Evolutionary conservation across 1,139 yeast genomes (phyloP), one percentile per base, ranked within the genome.

Genomic region (Candida sojae): DNA sequence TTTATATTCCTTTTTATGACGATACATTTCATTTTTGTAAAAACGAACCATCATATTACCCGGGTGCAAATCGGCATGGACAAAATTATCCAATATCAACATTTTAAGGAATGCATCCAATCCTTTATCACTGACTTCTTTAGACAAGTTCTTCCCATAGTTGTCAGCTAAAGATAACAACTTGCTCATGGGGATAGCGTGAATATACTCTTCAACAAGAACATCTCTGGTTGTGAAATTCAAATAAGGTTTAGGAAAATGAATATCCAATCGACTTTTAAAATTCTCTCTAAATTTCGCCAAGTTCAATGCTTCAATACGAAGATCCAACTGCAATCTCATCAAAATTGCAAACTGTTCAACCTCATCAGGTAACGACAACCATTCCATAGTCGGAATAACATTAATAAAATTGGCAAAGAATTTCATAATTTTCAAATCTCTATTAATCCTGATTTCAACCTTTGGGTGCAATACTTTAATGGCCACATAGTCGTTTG

Each of bases 381-480:
- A 73, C 99, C 99, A 93, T 64, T 93, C 97, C 96, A 93, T 89
- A 0, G 96, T 90, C 1, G 99, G 99, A 2, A 92, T 73, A 13
- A 66, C 56, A 58, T 91, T 84, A 43, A 93, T 80, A 1, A 77
- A 51, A 39, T 70, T 67, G 2, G 99, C 99, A 60, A 92, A 87
- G 56, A 86, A 82, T 32, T 68, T 71, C 96, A 95, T 92, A 42
- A 93, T 88, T 54, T 77, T 80, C 57, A 93, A 73, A 63, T 95
- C 99, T 52, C 98, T 77, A 51, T 81, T 80, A 23, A 93, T 88
- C 45, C 81, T 82, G 23, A 73, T 68, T 48, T 83, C 87, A 5
- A 91, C 97, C 12, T 79, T 73, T 0, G 99, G 99, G 66, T 93
- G 99, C 46, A 93, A 77, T 5, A 93, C 96, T 63, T 93, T 93